Evolutionary conservation across 2,329 filamentous ascomycete genomes (phyloP).

Genomic region (Trichoderma sp.): DNA sequence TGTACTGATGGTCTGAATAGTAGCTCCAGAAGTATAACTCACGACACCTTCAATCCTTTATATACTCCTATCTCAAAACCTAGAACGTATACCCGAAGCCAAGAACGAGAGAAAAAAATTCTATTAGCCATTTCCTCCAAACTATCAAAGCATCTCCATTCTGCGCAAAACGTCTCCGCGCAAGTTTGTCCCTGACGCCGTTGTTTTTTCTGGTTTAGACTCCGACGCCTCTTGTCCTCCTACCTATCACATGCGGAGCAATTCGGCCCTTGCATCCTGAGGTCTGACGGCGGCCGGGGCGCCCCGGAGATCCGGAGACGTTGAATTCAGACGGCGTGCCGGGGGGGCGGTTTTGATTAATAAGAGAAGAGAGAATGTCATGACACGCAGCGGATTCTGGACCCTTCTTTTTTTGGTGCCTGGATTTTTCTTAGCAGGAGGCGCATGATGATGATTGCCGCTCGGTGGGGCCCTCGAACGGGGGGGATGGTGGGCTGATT

Average conservation of each 20-base stretch:
- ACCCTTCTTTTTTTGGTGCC: neutral
- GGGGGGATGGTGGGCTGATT: constrained; percentile 3
- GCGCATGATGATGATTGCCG: neutral
- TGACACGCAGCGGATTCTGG: neutral
- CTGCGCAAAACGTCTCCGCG: constrained; percentile 20
- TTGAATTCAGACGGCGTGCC: constrained; percentile 9
- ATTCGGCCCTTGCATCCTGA: neutral
- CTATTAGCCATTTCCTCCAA: neutral
- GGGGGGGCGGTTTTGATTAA: no score
- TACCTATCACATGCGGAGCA: neutral
- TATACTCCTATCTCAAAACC: neutral
- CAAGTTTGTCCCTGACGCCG: neutral
- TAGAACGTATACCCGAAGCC: neutral
- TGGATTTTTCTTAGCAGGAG: neutral
- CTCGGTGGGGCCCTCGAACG: neutral
- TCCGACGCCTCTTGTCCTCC: neutral
- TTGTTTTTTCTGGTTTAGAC: neutral
- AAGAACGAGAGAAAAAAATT: neutral
- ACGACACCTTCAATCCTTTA: neutral
- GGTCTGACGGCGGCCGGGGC: neutral
- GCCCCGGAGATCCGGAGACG: constrained; percentile 26
- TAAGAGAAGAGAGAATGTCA: neutral
- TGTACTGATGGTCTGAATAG: constrained; percentile 3
- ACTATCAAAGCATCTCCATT: neutral
- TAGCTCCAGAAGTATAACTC: neutral